phyloP scores from a whole-genome alignment of 176 grass and related monocot genomes.

The Avena insularis region DNA sequence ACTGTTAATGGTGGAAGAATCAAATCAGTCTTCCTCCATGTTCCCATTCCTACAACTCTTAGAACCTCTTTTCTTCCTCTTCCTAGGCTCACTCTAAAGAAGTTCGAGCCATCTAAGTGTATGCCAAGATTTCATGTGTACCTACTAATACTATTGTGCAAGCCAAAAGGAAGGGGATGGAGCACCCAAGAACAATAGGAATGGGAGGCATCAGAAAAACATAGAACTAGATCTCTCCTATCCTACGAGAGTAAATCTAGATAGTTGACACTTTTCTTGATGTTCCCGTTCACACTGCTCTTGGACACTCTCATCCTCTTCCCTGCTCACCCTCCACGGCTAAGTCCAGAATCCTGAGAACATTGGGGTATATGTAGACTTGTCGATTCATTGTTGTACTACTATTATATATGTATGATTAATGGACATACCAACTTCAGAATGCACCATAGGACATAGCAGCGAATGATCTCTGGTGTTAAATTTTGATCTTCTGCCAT shows the following conservation, averaged over 20 bases:
- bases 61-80: background rate
- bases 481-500: background rate
- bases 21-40: background rate
- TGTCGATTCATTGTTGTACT: background rate
- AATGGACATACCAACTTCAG: background rate
- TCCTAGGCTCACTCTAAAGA: background rate
- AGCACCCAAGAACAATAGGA: conserved; percentile 13
- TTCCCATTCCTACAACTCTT: background rate
- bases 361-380: background rate
- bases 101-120: background rate
- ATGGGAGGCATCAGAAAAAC: conserved; percentile 18
- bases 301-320: background rate
- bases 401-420: background rate
- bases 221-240: background rate
- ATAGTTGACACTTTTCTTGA: background rate
- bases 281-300: conserved; percentile 6
- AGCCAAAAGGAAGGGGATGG: background rate
- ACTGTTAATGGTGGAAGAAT: background rate
- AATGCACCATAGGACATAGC: background rate
- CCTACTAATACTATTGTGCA: background rate
- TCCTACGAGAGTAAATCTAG: background rate
- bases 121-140: background rate
- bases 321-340: background rate
- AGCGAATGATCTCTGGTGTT: background rate
- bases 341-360: background rate